Percentiles rank a stretch among this genome's conserved stretches.
Conservation (phyloP, 2,329 filamentous ascomycete genomes). For the Metarhizium robertsii region DNA sequence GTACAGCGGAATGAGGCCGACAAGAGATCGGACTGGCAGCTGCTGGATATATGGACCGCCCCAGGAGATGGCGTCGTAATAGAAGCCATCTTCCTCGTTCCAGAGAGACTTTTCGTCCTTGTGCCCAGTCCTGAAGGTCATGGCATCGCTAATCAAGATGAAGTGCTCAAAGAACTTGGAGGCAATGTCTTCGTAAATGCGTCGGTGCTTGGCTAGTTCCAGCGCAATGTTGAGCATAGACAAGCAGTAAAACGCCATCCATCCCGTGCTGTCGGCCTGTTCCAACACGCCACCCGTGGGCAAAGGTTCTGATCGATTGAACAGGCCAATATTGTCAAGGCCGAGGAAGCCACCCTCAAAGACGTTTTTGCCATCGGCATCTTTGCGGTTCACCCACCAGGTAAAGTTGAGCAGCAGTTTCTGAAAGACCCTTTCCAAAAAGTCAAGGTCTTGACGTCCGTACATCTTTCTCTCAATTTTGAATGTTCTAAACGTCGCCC, state of each 20-base stretch:
- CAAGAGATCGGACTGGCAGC: conserved; percentile 81
- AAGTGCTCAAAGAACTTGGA: conserved; percentile 99
- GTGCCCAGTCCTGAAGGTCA: conserved; percentile 69
- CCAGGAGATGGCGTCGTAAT: conserved; percentile 97
- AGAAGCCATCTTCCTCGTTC: conserved; percentile 96
- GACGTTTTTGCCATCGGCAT: conserved; percentile 88
- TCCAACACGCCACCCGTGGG: conserved; percentile 90
- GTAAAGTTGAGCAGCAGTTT: conserved; percentile 95
- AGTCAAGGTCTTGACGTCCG: conserved; percentile 87
- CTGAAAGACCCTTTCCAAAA: conserved; percentile 92
- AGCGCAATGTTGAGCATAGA: conserved; percentile 96
- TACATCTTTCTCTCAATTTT: conserved; percentile 98
- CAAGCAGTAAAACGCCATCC: conserved; percentile 97
- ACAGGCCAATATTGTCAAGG: conserved; percentile 92
- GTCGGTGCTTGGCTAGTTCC: conserved; percentile 88
- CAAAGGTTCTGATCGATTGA: conserved; percentile 91
- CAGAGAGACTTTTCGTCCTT: conserved; percentile 76
- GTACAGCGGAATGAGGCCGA: conserved; percentile 88
- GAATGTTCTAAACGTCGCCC: conserved; percentile 92
- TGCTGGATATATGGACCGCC: conserved; percentile 90
- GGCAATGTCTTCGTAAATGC: conserved; percentile 92
- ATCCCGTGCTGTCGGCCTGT: conserved; percentile 94
- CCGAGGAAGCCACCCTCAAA: conserved; percentile 96
- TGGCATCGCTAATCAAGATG: conserved; percentile 93
- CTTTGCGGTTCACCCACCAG: conserved; percentile 98